phyloP scores from a whole-genome alignment of 805 yeast genomes.

The Cyberlindnera euphorbiiphila region DNA sequence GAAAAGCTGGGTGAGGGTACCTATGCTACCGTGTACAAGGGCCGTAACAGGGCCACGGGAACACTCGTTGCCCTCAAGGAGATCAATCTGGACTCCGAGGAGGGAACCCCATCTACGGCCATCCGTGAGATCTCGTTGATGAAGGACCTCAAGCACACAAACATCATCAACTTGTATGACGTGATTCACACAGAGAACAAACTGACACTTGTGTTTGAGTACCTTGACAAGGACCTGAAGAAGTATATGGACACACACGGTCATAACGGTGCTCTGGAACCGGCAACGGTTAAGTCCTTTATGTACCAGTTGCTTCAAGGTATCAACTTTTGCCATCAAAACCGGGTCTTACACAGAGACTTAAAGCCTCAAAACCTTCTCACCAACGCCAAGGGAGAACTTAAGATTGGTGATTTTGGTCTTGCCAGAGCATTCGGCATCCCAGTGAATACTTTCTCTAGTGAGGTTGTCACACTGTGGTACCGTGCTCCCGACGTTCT shows the following conservation, averaged over 20 bases:
- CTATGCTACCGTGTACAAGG: slow-evolving; percentile 98
- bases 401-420: slow-evolving; percentile 95
- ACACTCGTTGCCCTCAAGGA: slow-evolving; percentile 93
- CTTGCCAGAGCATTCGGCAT: slow-evolving; percentile 97
- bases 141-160: slow-evolving; percentile 92
- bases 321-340: slow-evolving; percentile 63
- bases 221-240: slow-evolving; percentile 89
- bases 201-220: slow-evolving; percentile 88
- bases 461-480: slow-evolving; percentile 97
- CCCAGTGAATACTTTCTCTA: slow-evolving; percentile 94
- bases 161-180: slow-evolving; percentile 88
- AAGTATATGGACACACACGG: slow-evolving; percentile 89
- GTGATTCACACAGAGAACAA: slow-evolving; percentile 97
- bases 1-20: slow-evolving; percentile 94
- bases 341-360: slow-evolving; percentile 66
- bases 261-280: slow-evolving; percentile 87
- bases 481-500: slow-evolving; percentile 97
- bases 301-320: slow-evolving; percentile 94
- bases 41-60: slow-evolving; percentile 78
- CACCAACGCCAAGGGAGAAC: slow-evolving; percentile 83
- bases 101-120: slow-evolving; percentile 98
- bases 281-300: slow-evolving; percentile 78
- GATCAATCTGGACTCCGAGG: slow-evolving; percentile 87
- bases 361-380: slow-evolving; percentile 93
- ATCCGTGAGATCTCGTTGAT: slow-evolving; percentile 92